Base-by-base conservation (phyloP, 2,329 filamentous ascomycete species). In the Nothopassalora personata region DNA sequence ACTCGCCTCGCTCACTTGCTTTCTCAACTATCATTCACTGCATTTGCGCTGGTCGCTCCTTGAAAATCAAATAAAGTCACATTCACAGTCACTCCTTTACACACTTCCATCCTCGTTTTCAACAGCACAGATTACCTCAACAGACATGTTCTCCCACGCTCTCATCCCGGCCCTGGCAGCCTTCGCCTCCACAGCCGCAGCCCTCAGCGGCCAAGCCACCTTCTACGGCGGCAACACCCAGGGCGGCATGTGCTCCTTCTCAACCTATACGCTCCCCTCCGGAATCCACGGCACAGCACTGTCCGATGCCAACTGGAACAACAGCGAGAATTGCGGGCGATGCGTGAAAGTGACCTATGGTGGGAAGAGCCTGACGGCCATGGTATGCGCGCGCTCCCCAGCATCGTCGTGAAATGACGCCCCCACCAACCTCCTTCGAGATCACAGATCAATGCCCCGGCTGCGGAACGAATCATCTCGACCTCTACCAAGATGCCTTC, bases 211-310 rank as follows among this genome's bases (percentile, higher is more conserved):
- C 43, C 31, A 64, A 39, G 66, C 65, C 11, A 67, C 65, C 18
- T 67, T 65, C 61, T 68, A 69, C 48, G 67, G 67, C 27, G 68
- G 68, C 33, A 68, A 70, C 55, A 63, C 59, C 1, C 71, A 73
- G 5, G 85, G 85, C 43, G 86, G 86, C 61, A 80, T 78, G 59
- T 89, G 86, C 73, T 83, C 81, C 11, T 87, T 88, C 76, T 76
- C 77, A 7, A 82, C 79, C 53, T 87, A 87, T 74, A 85, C 79
- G 2, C 75, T 88, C 28, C 85, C 86, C 6, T 75, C 79, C 10
- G 76, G 77, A 11, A 72, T 88, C 57, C 83, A 76, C 66, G 86
- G 86, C 57, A 85, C 84, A 9, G 86, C 86, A 1, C 78, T 85
- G 53, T 83, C 85, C 0, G 79, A 79, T 43, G 74, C 77, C 3